Evolutionary conservation across 2,329 filamentous ascomycete genomes (phyloP), one percentile per base, ranked within the genome.

Genomic region (Thermothelomyces thermophilus): DNA sequence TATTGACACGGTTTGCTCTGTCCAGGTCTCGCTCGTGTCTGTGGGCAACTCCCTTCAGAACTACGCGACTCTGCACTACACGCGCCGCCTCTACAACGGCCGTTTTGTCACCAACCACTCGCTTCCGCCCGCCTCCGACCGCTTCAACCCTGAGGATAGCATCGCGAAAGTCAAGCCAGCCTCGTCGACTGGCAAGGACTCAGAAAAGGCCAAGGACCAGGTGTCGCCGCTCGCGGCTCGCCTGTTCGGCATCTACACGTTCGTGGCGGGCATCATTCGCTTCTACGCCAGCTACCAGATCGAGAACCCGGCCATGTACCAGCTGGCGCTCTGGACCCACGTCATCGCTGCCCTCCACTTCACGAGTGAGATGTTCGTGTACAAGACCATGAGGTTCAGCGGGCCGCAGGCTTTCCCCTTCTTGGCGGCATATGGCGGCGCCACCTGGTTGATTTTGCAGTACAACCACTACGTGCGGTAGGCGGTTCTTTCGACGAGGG

Each of bases 161-260:
- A 67, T 72, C 24, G 65, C 74, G 58, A 80, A 81, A 62, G 68
- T 80, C 50, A 60, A 77, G 28, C 67, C 71, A 5, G 68, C 67
- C 1, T 67, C 68, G 44, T 60, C 70, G 36, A 66, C 68, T 22
- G 52, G 76, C 67, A 68, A 72, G 47, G 70, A 72, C 43, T 65
- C 71, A 50, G 66, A 63, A 46, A 72, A 72, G 60, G 73, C 68
- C 39, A 62, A 68, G 50, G 78, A 82, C 62, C 79, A 82, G 67
- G 79, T 88, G 49, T 90, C 87, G 5, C 81, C 85, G 5, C 80
- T 95, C 26, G 84, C 83, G 10, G 83, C 83, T 22, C 83, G 88
- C 56, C 82, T 88, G 17, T 95, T 95, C 66, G 90, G 86, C 47
- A 93, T 87, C 26, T 96, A 90, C 84, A 94, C 90, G 0, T 76